Base-by-base conservation (phyloP, 768 basidiomycete species). In the Cystobasidium tubakii region DNA sequence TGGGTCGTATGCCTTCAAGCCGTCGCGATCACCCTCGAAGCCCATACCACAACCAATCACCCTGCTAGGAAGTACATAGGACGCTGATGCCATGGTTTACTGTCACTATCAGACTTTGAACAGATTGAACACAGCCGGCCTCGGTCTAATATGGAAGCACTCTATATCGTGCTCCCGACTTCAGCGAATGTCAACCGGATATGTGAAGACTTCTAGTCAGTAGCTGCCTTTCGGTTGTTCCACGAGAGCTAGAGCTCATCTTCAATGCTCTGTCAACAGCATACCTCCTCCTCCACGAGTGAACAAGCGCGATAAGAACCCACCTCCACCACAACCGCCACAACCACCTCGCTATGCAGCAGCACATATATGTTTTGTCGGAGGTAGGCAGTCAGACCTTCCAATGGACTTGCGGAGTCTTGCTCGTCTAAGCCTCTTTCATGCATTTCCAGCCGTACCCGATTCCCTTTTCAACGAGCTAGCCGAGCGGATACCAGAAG, bases 111-210 rank as follows among this genome's bases (percentile, higher is more conserved):
- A 99, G 95, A 91, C 79, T 90, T 98, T 81, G 95, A 99, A 82
- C 86, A 89, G 69, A 91, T 98, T 80, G 87, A 89, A 75, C 89
- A 84, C 77, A 81, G 88, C 79, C 88, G 96, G 76, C 88, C 90
- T 42, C 88, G 90, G 0, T 86, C 87, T 10, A 86, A 87, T 50
- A 88, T 95, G 64, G 93, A 97, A 82, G 96, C 92, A 39, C 84
- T 98, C 78, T 98, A 99, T 81, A 82, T 99, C 75, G 84, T 98
- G 74, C 95, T 94, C 87, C 90, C 96, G 19, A 98, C 96, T 2
- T 87, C 87, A 0, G 90, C 92, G 83, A 98, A 98, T 81, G 87
- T 98, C 54, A 89, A 95, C 72, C 86, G 93, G 25, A 85, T 99
- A 79, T 89, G 98, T 77, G 86, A 84, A 39, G 96, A 99, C 82